Percentiles rank a stretch among this genome's conserved stretches.
phyloP scores from a whole-genome alignment of 768 basidiomycete species.

The Termitomyces sp. region DNA sequence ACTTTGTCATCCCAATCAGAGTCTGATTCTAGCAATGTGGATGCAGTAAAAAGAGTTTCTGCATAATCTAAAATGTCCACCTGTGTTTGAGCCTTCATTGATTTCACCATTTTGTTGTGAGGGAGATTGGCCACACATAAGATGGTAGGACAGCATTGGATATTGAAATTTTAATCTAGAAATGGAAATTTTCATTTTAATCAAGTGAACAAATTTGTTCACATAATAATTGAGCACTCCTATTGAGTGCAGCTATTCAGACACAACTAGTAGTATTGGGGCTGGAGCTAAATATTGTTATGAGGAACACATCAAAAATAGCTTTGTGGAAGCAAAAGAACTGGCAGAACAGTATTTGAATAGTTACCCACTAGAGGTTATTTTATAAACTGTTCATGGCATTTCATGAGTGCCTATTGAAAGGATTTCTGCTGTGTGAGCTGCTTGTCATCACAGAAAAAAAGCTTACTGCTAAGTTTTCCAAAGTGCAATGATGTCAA shows the following conservation, averaged over 20 bases:
- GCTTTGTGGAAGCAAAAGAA: not conserved
- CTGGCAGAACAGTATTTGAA: not conserved
- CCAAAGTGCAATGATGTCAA: not conserved
- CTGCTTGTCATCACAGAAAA: not conserved
- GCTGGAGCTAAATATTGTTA: slow-evolving; percentile 3
- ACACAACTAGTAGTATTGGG: not conserved
- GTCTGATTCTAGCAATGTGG: not conserved
- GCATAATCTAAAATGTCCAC: not conserved
- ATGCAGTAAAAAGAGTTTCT: not conserved
- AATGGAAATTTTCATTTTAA: too few species aligned
- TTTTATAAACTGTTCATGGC: not conserved
- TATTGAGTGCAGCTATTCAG: too few species aligned
- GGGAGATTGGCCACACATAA: too few species aligned
- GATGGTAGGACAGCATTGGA: too few species aligned
- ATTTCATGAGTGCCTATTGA: not conserved
- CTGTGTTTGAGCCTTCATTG: not conserved
- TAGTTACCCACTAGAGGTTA: not conserved
- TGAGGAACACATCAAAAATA: not conserved
- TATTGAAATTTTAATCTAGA: too few species aligned
- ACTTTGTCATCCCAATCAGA: not conserved
- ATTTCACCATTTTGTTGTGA: not conserved
- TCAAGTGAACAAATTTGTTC: not conserved
- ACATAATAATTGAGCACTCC: too few species aligned
- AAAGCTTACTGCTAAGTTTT: not conserved
- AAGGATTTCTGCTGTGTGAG: not conserved